These are phyloP conservation scores for Miscanthus sacchariflorus DNA, from an alignment of 202 grass and related monocot genomes.

Conservation along the genomic window DNA sequence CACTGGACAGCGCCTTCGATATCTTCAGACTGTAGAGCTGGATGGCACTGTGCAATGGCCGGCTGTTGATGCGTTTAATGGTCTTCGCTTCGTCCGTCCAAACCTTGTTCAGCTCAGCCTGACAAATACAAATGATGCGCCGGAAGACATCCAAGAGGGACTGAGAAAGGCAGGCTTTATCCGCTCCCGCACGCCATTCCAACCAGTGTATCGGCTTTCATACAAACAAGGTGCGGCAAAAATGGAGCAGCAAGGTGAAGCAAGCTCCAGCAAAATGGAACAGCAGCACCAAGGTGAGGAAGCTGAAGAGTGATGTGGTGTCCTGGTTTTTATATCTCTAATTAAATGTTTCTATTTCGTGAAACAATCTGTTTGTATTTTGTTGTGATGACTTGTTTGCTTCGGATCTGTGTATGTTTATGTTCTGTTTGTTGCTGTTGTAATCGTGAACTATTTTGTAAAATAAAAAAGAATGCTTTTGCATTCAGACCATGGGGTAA, in stretches of 20 bases:
- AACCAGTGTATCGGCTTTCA: neutral
- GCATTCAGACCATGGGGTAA: neutral
- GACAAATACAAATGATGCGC: neutral
- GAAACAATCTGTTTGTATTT: neutral
- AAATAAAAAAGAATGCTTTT: neutral
- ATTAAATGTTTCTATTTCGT: neutral
- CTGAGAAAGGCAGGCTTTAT: neutral
- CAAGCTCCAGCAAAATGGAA: neutral
- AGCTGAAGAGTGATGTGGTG: neutral
- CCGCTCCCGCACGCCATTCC: neutral
- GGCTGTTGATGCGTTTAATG: neutral
- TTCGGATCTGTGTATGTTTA: neutral
- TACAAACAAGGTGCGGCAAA: neutral
- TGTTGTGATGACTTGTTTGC: neutral
- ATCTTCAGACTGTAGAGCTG: slow-evolving; percentile 2
- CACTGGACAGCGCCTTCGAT: neutral
- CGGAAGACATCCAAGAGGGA: neutral
- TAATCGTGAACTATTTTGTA: neutral
- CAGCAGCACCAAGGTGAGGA: neutral
- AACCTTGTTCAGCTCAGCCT: neutral
- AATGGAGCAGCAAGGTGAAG: neutral
- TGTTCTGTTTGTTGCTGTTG: neutral
- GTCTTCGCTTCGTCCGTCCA: neutral
- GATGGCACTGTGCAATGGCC: neutral
- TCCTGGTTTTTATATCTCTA: neutral